phyloP scores from a whole-genome alignment of 2,329 filamentous ascomycete species.

The Pseudogymnoascus sp. region DNA sequence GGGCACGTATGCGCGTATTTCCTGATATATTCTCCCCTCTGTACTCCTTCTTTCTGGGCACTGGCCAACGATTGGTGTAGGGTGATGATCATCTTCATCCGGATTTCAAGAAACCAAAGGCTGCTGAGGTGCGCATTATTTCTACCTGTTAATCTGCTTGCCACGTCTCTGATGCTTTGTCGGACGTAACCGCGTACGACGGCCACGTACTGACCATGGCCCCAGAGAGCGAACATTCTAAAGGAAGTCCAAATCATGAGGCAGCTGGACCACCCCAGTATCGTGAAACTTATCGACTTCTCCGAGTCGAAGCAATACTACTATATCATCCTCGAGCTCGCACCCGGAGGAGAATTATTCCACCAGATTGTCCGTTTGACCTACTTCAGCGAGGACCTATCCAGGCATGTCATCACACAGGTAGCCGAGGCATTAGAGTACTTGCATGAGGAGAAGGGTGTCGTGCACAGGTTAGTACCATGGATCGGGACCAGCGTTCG shows the following conservation, averaged over 20 bases:
- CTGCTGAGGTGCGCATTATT: constrained; percentile 80
- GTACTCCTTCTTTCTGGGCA: constrained; percentile 21
- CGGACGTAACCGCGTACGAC: constrained; percentile 21
- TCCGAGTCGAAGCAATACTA: constrained; percentile 92
- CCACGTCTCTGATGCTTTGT: constrained; percentile 21
- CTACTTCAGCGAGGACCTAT: constrained; percentile 95
- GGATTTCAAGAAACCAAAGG: constrained; percentile 92
- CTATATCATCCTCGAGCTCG: constrained; percentile 93
- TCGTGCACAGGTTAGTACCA: constrained; percentile 81
- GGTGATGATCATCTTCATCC: constrained; percentile 89
- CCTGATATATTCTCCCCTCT: constrained; percentile 26
- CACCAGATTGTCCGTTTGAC: constrained; percentile 97
- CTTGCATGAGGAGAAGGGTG: constrained; percentile 86
- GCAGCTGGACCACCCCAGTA: constrained; percentile 90
- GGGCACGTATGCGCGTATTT: constrained; percentile 21
- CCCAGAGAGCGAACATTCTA: constrained; percentile 86
- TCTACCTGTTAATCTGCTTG: constrained; percentile 28
- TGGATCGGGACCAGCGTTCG: not conserved
- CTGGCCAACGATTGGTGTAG: constrained; percentile 60
- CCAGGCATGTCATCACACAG: constrained; percentile 87
- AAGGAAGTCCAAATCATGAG: constrained; percentile 99
- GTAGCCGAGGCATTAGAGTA: constrained; percentile 94
- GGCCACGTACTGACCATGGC: constrained; percentile 12
- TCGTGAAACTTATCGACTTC: constrained; percentile 89
- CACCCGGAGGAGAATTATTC: constrained; percentile 92